Evolutionary conservation across 768 basidiomycete genomes (phyloP), one percentile per base, ranked within the genome.

Genomic region (Leccinum longicurvipes): DNA sequence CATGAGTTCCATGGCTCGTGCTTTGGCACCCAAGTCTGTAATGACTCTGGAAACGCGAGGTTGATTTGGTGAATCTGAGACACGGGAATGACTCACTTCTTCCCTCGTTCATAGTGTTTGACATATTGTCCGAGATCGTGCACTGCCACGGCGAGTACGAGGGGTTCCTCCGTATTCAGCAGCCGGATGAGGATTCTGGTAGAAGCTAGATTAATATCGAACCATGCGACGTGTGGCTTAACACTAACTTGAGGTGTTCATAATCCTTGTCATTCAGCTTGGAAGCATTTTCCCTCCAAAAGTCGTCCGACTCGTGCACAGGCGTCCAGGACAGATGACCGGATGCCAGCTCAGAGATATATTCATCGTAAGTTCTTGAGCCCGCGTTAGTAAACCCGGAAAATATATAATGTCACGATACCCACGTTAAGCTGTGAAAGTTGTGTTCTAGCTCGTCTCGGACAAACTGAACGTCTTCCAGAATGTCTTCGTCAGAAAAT

Each of bases 311-410:
- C 67, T 94, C 91, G 66, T 99, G 97, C 10, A 93, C 90, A 12
- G 96, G 95, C 5, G 91, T 86, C 97, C 97, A 98, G 6, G 92
- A 89, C 24, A 98, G 74, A 69, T 93, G 93, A 2, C 95, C 94
- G 5, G 90, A 91, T 17, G 84, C 77, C 28, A 99, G 76, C 70
- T 98, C 96, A 0, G 93, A 94, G 11, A 82, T 83, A 67, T 98
- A 99, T 72, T 98, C 95, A 68, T 98, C 97, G 69, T 91, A 99
- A 1, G 93, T 99, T 56, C 94, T 98, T 47, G 44, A 39, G 9
- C 19, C 15, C 23, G 17, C 19, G 23, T 66, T 34, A 64, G 46
- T 12, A 51, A 28, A 29, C 21, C 39, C 21, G 29, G 34, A 21
- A 44, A 9, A 11, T 4, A 12, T 2, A 14, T 28, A 24, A 19